Conservation (phyloP, 495 filamentous ascomycete species). For the Collariella sp. region DNA sequence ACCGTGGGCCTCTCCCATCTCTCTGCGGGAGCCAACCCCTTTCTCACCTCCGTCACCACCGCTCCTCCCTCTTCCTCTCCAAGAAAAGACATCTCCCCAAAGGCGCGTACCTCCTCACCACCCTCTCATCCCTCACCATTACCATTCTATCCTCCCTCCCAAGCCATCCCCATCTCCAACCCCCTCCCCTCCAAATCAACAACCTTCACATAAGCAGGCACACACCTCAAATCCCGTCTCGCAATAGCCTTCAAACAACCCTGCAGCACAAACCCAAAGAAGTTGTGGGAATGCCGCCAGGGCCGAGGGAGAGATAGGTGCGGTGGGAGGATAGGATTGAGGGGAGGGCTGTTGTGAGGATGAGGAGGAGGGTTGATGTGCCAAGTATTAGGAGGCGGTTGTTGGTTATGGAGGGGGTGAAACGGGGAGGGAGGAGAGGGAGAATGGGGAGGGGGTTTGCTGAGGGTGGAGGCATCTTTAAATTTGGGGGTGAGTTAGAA, state of each 20-base stretch:
- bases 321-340: background rate
- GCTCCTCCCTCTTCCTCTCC: background rate
- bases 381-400: no score
- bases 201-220: background rate
- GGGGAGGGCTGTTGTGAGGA: background rate
- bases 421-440: background rate
- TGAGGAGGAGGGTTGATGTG: background rate
- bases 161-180: no score
- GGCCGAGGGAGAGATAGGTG: constrained; percentile 1
- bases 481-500: no score
- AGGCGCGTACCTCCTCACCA: background rate
- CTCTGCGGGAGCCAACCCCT: background rate
- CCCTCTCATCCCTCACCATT: background rate
- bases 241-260: background rate
- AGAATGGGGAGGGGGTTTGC: background rate
- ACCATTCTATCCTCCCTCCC: no score
- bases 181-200: no score
- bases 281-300: constrained; percentile 2
- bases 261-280: background rate
- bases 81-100: background rate
- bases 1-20: background rate
- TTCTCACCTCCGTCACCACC: background rate
- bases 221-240: background rate
- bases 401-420: no score
- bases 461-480: no score